Evolutionary conservation across 1,284 basidiomycete species (phyloP).

Genomic region (Grifola frondosa): DNA sequence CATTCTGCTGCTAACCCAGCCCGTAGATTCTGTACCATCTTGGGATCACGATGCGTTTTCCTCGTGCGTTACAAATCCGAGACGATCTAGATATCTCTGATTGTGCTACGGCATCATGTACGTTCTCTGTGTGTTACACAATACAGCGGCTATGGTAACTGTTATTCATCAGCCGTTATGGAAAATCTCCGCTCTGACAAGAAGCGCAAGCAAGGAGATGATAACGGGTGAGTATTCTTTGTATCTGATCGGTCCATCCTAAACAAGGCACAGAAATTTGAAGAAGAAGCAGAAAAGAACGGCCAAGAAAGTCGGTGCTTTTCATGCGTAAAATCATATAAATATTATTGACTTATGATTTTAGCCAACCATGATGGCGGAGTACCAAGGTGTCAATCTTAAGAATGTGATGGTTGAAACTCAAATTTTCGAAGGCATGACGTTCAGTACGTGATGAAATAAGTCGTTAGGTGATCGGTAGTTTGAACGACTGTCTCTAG

Average conservation of each 20-base stretch:
- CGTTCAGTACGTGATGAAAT: constrained; percentile 63
- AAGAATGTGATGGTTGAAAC: constrained; percentile 59
- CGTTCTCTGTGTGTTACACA: constrained; percentile 8
- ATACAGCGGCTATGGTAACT: constrained; percentile 1
- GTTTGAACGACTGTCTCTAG: constrained; percentile 36
- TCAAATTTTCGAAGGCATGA: constrained; percentile 69
- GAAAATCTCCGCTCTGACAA: constrained; percentile 59
- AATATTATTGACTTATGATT: not conserved
- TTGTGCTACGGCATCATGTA: constrained; percentile 69
- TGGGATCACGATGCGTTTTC: constrained; percentile 84
- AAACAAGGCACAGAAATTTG: constrained; percentile 44
- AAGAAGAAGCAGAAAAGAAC: constrained; percentile 66
- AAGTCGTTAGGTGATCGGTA: not conserved
- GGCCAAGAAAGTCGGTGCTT: constrained; percentile 48
- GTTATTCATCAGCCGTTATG: constrained; percentile 44
- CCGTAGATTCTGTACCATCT: constrained; percentile 56
- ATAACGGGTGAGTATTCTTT: constrained; percentile 43
- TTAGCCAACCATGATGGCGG: constrained; percentile 61
- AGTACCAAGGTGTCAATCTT: constrained; percentile 62
- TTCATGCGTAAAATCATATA: not conserved
- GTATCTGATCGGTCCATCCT: no score
- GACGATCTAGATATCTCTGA: constrained; percentile 69
- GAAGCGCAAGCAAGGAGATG: constrained; percentile 70
- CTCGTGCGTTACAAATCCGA: constrained; percentile 78
- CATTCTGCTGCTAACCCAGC: not conserved